Percentiles rank a stretch among this genome's conserved stretches.
Conservation (phyloP, 140 eudicot genomes). For the Bidens hawaiensis region DNA sequence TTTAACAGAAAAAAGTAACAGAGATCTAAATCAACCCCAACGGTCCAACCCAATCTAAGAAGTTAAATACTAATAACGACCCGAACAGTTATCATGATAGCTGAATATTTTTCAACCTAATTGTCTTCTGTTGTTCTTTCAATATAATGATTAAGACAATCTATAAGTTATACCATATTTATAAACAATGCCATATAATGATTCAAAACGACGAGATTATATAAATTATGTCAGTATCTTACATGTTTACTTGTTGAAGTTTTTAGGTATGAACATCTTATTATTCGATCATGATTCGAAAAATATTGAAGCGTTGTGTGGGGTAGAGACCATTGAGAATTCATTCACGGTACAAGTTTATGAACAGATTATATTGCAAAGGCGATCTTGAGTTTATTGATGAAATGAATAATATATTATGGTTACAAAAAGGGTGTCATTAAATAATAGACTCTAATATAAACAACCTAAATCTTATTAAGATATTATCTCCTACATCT, state of each 20-base stretch:
- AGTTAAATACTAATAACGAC: not conserved
- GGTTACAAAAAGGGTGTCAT: not conserved
- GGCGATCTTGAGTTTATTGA: not conserved
- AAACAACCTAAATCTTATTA: not conserved
- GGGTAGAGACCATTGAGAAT: not conserved
- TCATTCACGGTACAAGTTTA: not conserved
- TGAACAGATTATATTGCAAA: not conserved
- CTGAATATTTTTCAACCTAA: not conserved
- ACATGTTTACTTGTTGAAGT: not conserved
- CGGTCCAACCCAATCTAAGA: no score
- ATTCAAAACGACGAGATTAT: not conserved
- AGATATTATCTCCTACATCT: not conserved
- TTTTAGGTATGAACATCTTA: not conserved
- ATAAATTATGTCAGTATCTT: not conserved
- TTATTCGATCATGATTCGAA: not conserved
- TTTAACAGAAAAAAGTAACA: not conserved
- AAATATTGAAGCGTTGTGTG: not conserved
- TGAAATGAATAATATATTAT: not conserved
- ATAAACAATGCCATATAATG: not conserved
- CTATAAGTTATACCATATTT: not conserved
- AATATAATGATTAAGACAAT: no score
- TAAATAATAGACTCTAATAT: not conserved
- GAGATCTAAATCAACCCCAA: not conserved
- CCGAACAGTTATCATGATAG: not conserved
- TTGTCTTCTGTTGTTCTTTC: no score